Base-by-base conservation (phyloP, 176 grass and related monocot genomes). In the Oryza nivara region DNA sequence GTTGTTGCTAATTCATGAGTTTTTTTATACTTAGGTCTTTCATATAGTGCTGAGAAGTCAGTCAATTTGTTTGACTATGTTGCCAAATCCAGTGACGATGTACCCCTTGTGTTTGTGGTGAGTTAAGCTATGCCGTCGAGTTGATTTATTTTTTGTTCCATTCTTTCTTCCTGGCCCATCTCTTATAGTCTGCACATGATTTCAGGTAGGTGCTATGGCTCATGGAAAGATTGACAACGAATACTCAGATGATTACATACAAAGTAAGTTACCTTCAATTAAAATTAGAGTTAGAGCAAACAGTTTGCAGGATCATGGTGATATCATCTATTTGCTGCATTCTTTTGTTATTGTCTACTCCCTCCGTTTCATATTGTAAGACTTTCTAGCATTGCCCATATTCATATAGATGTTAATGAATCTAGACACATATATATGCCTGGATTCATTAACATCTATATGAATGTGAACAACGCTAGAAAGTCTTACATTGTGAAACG, bases 151-250 rank as follows among this genome's bases (percentile, higher is more conserved):
- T 70, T 77, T 63, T 73, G 43, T 79, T 65, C 54, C 17, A 30
- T 26, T 84, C 56, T 47, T 65, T 47, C 38, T 72, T 82, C 52
- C 51, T 44, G 40, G 12, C 69, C 17, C 70, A 68, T 68, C 48
- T 61, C 25, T 35, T 86, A 35, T 5, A 77, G 40, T 75, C 65
- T 79, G 32, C 52, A 51, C 16, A 65, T 88, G 77, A 28, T 73
- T 88, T 79, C 77, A 98, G 96, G 96, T 98, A 72, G 96, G 96
- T 56, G 96, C 96, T 20, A 98, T 95, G 96, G 93, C 96, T 38
- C 96, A 95, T 74, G 96, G 96, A 80, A 89, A 90, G 89, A 92
- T 98, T 45, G 89, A 93, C 44, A 98, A 88, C 35, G 93, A 95
- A 81, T 87, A 90, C 48, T 74, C 87, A 73, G 93, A 98, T 89